Evolutionary conservation across 2,329 filamentous ascomycete species (phyloP).

Genomic region (Colletotrichum sp.): DNA sequence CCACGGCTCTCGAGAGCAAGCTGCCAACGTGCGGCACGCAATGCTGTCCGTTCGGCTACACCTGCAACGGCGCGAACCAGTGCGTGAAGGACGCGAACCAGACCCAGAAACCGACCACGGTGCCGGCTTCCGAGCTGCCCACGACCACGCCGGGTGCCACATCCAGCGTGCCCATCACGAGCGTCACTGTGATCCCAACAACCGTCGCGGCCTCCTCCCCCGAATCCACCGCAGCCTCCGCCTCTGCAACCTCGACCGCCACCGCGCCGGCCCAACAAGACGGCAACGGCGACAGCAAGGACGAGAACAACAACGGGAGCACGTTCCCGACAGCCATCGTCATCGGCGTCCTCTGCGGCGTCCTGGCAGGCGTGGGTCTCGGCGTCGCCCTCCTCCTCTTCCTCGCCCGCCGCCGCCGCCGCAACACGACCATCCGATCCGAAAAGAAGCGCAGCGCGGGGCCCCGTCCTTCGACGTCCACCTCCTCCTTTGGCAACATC

Average conservation of each 20-base stretch:
- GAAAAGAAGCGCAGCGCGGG: constrained; percentile 23
- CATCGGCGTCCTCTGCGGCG: constrained; percentile 53
- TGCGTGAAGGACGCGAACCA: constrained; percentile 63
- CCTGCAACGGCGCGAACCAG: constrained; percentile 53
- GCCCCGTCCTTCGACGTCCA: constrained; percentile 30
- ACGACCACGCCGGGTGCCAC: constrained; percentile 23
- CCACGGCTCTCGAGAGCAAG: constrained; percentile 61
- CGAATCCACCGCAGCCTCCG: constrained; percentile 17
- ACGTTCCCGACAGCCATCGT: constrained; percentile 43
- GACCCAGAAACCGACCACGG: constrained; percentile 32
- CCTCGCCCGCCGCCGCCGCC: constrained; percentile 37
- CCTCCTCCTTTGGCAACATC: constrained; percentile 51
- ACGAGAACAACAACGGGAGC: constrained; percentile 3
- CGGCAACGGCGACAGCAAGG: constrained; percentile 4
- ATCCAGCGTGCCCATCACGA: constrained; percentile 26
- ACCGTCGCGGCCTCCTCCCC: constrained; percentile 25
- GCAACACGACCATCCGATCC: constrained; percentile 17
- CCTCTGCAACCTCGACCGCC: constrained; percentile 5
- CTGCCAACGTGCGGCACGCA: constrained; percentile 61
- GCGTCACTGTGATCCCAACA: constrained; percentile 18
- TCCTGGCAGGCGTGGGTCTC: constrained; percentile 44
- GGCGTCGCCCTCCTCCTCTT: constrained; percentile 45
- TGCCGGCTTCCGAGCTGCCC: constrained; percentile 17
- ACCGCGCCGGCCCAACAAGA: constrained; percentile 23
- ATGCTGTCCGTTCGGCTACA: constrained; percentile 78